Percentiles rank a stretch among this genome's conserved stretches.
Evolutionary conservation across 1,284 basidiomycete genomes (phyloP).

Genomic region (Puccinia triticina): DNA sequence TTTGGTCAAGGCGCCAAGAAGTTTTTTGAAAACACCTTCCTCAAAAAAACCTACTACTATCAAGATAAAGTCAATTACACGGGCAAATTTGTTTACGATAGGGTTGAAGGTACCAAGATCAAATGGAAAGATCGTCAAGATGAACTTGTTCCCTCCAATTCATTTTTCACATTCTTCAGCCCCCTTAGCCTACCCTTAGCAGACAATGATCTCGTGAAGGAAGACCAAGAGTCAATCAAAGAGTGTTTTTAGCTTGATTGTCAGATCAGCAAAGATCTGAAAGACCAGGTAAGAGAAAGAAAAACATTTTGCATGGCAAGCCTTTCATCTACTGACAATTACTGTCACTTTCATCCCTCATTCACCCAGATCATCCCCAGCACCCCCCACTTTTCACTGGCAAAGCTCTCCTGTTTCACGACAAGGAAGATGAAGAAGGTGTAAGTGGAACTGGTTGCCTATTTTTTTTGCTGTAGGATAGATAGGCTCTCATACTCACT

Average conservation of each 20-base stretch:
- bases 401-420: constrained; percentile 47
- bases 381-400: constrained; percentile 50
- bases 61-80: constrained; percentile 49
- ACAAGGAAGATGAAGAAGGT: constrained; percentile 43
- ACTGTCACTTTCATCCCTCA: constrained; percentile 10
- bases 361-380: constrained; percentile 46
- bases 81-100: constrained; percentile 51
- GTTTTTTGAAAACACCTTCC: constrained; percentile 44
- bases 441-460: not conserved
- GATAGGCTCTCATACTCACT: no score
- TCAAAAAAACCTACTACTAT: constrained; percentile 51
- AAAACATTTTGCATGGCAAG: not conserved
- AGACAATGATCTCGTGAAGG: constrained; percentile 47
- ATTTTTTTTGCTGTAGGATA: not conserved
- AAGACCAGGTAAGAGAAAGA: constrained; percentile 32
- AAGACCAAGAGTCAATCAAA: constrained; percentile 49
- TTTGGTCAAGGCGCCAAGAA: constrained; percentile 49
- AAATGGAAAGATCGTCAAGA: constrained; percentile 50
- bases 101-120: constrained; percentile 48
- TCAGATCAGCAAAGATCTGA: constrained; percentile 51
- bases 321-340: not conserved
- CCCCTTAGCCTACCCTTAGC: constrained; percentile 40
- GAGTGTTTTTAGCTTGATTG: constrained; percentile 45
- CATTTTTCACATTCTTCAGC: constrained; percentile 51
- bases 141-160: constrained; percentile 49